These are phyloP conservation scores for Teunomyces kruisii DNA, from an alignment of 805 yeast species.

Conservation along the genomic window DNA sequence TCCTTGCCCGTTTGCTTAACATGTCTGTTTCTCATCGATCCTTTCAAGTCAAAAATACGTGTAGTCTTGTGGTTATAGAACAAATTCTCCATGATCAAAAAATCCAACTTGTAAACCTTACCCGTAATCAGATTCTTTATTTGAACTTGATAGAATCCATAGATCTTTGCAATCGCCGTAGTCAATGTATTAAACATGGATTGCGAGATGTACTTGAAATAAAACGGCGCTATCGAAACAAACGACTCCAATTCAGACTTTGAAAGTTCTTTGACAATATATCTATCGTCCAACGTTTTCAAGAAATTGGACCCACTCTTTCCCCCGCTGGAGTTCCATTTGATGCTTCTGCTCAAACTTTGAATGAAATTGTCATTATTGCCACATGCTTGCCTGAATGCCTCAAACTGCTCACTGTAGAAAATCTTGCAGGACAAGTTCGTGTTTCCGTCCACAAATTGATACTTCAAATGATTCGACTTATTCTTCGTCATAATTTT, in stretches of 20 bases:
- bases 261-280: slow-evolving; percentile 85
- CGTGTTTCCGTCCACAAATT: slow-evolving; percentile 79
- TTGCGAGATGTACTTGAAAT: slow-evolving; percentile 93
- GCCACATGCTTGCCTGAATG: slow-evolving; percentile 82
- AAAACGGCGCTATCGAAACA: slow-evolving; percentile 92
- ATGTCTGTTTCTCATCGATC: slow-evolving; percentile 96
- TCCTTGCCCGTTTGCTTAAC: slow-evolving; percentile 95
- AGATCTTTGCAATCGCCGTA: slow-evolving; percentile 89
- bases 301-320: slow-evolving; percentile 93
- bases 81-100: slow-evolving; percentile 92
- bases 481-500: slow-evolving; percentile 72
- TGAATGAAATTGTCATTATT: slow-evolving; percentile 74
- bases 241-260: slow-evolving; percentile 90
- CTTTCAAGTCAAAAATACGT: slow-evolving; percentile 91
- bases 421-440: slow-evolving; percentile 89
- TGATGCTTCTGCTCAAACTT: slow-evolving; percentile 87
- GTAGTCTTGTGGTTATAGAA: slow-evolving; percentile 81
- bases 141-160: slow-evolving; percentile 93
- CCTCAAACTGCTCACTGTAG: slow-evolving; percentile 95
- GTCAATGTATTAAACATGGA: slow-evolving; percentile 93
- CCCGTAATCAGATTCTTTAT: slow-evolving; percentile 77
- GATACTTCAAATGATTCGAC: slow-evolving; percentile 89
- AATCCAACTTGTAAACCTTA: slow-evolving; percentile 80
- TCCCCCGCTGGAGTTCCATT: slow-evolving; percentile 97
- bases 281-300: slow-evolving; percentile 87